Base-by-base conservation (phyloP, 139 green algal genomes). In the Trebouxia sp. region DNA sequence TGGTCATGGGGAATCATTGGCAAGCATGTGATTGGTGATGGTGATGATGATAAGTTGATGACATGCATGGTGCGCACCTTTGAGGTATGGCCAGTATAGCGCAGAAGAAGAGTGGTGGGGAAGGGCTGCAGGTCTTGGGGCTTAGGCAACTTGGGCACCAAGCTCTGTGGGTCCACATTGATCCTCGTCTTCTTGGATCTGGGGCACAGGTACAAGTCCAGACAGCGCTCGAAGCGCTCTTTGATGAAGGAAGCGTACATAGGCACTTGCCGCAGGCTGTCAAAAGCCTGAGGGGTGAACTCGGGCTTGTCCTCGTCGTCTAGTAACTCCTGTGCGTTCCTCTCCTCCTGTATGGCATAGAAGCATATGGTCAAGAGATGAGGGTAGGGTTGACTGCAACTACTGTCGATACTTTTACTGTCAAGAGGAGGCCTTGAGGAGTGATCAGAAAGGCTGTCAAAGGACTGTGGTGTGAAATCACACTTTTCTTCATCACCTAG, bases 181-280 rank as follows among this genome's bases (percentile, higher is more conserved):
- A 94, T 74, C 14, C 93, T 87, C 86, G 93, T 95, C 74, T 87
- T 88, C 8, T 88, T 80, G 15, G 91, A 83, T 43, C 96, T 87
- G 8, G 97, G 96, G 90, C 95, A 98, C 39, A 99, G 88, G 88
- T 99, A 99, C 8, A 99, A 91, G 85, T 99, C 96, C 80, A 99
- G 87, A 89, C 96, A 99, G 66, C 96, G 93, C 89, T 99, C 96
- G 82, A 99, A 99, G 28, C 92, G 87, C 83, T 99, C 96, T 51
- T 96, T 92, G 78, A 99, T 95, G 90, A 97, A 98, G 41, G 80
- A 43, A 12, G 72, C 77, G 80, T 99, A 99, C 81, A 90, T 84
- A 8, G 96, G 96, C 76, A 90, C 87, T 55, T 85, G 77, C 53
- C 47, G 15, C n/a, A 98, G 80, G 35, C 82, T 90, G 67, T 88